Conservation (phyloP, 371 early-diverging fungal species). For the Entomophthora muscae region DNA sequence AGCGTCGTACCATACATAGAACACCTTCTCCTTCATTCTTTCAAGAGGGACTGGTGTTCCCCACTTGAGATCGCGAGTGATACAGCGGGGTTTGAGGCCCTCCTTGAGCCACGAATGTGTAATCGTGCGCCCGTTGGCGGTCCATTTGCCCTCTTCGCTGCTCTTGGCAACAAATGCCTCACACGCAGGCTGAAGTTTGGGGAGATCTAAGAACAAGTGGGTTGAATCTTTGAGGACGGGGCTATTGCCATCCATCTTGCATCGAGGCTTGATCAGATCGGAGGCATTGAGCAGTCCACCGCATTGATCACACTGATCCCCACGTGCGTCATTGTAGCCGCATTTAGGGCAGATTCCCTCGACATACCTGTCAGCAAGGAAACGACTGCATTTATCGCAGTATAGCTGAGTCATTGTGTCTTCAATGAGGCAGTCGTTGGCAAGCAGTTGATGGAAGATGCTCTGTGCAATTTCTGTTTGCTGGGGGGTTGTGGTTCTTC, state of each 20-base stretch:
- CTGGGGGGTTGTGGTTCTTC: slow-evolving; percentile 79
- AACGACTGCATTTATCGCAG: slow-evolving; percentile 80
- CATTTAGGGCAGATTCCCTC: slow-evolving; percentile 93
- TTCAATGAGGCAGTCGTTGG: slow-evolving; percentile 57
- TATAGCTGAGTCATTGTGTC: slow-evolving; percentile 77
- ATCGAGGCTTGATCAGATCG: slow-evolving; percentile 90
- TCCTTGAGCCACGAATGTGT: slow-evolving; percentile 94
- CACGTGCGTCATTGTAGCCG: slow-evolving; percentile 87
- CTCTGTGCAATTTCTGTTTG: slow-evolving; percentile 91
- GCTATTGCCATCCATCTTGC: slow-evolving; percentile 75
- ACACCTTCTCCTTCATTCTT: slow-evolving; percentile 89
- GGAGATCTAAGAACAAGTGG: slow-evolving; percentile 90
- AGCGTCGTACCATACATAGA: slow-evolving; percentile 99
- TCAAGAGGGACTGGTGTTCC: slow-evolving; percentile 94
- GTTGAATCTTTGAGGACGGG: slow-evolving; percentile 74
- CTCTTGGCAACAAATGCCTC: slow-evolving; percentile 58
- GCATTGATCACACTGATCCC: slow-evolving; percentile 99
- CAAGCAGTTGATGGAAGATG: slow-evolving; percentile 69
- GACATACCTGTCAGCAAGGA: slow-evolving; percentile 98
- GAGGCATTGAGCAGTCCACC: slow-evolving; percentile 79
- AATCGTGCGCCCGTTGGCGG: slow-evolving; percentile 77
- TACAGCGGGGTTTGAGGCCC: slow-evolving; percentile 92
- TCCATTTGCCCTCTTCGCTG: slow-evolving; percentile 62
- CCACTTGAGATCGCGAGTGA: slow-evolving; percentile 99
- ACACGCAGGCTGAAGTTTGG: slow-evolving; percentile 49